A percentile compares a stretch with the other conserved stretches of the same genome.
Evolutionary conservation across 495 filamentous ascomycete genomes (phyloP).

Genomic region (Xylaria curta): DNA sequence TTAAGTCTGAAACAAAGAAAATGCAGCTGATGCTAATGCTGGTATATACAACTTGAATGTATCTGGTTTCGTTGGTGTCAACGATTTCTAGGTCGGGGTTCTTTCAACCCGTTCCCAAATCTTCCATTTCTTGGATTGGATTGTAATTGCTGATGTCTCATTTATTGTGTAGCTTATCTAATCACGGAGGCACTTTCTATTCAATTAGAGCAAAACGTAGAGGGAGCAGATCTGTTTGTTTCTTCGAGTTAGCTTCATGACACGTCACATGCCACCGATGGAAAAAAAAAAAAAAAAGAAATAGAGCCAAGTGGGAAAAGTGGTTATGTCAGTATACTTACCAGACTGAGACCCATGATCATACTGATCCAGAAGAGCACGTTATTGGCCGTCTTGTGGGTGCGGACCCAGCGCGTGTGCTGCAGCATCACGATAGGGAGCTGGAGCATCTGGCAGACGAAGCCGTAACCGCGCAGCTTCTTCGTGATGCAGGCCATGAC

Average conservation of each 20-base stretch:
- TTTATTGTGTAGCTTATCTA: not conserved
- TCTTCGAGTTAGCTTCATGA: slow-evolving; percentile 22
- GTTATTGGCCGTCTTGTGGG: slow-evolving; percentile 83
- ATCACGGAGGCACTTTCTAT: not conserved
- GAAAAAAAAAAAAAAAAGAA: not conserved
- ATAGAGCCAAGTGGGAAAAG: not conserved
- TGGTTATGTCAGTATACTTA: slow-evolving; percentile 52
- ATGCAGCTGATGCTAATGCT: not conserved
- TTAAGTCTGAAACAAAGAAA: not conserved
- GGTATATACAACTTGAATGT: not conserved
- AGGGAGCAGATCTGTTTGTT: slow-evolving; percentile 58
- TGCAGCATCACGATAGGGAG: slow-evolving; percentile 92
- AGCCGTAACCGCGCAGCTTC: slow-evolving; percentile 93
- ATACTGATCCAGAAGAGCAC: slow-evolving; percentile 94
- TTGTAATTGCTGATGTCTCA: not conserved
- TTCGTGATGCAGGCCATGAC: slow-evolving; percentile 99
- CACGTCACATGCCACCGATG: not conserved
- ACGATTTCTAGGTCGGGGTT: not conserved
- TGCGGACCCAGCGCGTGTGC: slow-evolving; percentile 74
- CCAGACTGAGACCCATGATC: slow-evolving; percentile 87
- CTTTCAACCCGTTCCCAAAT: not conserved
- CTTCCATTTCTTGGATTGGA: not conserved
- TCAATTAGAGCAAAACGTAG: slow-evolving; percentile 54
- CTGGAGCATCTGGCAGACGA: slow-evolving; percentile 94
- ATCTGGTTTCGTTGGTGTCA: not conserved